phyloP scores from a whole-genome alignment of 225 moss, liverwort and hornwort genomes.

The Asterella californica region DNA sequence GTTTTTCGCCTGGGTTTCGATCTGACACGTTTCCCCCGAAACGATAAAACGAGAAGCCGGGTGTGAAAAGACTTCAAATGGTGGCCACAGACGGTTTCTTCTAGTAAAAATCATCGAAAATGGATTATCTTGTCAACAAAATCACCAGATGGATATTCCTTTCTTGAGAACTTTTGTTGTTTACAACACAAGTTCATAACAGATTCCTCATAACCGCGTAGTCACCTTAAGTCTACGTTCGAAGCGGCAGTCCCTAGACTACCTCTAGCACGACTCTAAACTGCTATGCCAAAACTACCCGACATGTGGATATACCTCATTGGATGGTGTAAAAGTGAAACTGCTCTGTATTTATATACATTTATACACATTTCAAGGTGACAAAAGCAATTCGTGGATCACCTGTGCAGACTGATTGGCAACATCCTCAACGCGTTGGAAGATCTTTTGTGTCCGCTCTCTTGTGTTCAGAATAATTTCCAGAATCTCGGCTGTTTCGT shows the following conservation, averaged over 20 bases:
- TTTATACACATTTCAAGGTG: constrained; percentile 12
- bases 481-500: constrained; percentile 53
- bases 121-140: neutral
- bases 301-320: neutral
- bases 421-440: constrained; percentile 48
- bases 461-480: constrained; percentile 60
- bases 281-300: neutral
- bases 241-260: neutral
- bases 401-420: constrained; percentile 35
- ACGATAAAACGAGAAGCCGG: no score
- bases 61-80: no score
- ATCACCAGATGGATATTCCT: neutral
- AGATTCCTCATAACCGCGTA: neutral
- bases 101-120: neutral
- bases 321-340: no score
- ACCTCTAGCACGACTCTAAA: neutral
- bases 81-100: neutral
- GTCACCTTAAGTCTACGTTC: neutral
- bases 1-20: no score
- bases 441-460: constrained; percentile 42
- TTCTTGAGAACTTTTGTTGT: neutral
- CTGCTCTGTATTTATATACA: no score
- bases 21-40: no score
- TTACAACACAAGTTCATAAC: neutral
- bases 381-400: constrained; percentile 30